Percentiles rank a stretch among this genome's conserved stretches.
These are phyloP conservation scores for Fraxinus floribunda DNA, from an alignment of 305 asterid genomes.

Conservation along the genomic window DNA sequence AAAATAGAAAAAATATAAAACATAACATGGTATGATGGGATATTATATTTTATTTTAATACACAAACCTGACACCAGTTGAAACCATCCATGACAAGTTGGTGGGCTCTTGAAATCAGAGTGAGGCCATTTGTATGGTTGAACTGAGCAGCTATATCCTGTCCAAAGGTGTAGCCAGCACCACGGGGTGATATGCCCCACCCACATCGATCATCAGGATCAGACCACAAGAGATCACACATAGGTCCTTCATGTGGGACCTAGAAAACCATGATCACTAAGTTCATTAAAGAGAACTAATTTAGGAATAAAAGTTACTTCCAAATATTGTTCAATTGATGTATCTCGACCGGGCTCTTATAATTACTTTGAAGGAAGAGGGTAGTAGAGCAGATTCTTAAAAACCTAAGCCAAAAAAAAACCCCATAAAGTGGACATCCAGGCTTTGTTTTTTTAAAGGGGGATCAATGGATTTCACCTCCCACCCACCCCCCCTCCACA, in stretches of 20 bases:
- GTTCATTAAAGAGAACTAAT: constrained; percentile 13
- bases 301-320: neutral
- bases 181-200: constrained; percentile 99
- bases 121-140: constrained; percentile 44
- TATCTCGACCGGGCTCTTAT: neutral
- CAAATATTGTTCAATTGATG: neutral
- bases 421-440: neutral
- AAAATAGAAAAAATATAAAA: neutral
- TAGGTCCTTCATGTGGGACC: constrained; percentile 99
- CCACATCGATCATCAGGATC: constrained; percentile 98
- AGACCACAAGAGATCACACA: constrained; percentile 98
- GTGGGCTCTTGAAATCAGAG: constrained; percentile 43
- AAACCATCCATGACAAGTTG: constrained; percentile 47
- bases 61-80: constrained; percentile 42
- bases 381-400: neutral
- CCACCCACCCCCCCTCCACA: neutral
- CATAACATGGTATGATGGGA: neutral
- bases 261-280: constrained; percentile 29
- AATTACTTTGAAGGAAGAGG: neutral
- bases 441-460: neutral
- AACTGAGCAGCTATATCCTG: constrained; percentile 65
- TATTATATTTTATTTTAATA: neutral
- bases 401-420: neutral
- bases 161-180: constrained; percentile 97
- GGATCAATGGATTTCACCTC: neutral